Percentiles rank a stretch among this genome's conserved stretches.
phyloP scores from a whole-genome alignment of 2,329 filamentous ascomycete genomes.

The Nemania serpens region DNA sequence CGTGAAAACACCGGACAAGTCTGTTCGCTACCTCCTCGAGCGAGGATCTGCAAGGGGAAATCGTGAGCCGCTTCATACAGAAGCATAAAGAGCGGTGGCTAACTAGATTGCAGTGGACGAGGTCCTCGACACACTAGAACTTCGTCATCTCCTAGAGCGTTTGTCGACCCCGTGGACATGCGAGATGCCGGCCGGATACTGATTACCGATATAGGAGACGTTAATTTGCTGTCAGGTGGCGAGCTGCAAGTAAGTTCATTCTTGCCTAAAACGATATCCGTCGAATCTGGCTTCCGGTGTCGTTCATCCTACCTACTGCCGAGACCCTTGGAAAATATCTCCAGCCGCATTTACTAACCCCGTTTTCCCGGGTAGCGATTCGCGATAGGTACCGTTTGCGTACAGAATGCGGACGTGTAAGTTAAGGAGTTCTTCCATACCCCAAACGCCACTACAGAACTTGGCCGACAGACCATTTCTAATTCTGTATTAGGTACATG shows the following conservation, averaged over 20 bases:
- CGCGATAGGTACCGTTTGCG: constrained; percentile 92
- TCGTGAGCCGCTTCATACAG: constrained; percentile 24
- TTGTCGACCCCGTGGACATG: background rate
- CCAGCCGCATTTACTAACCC: background rate
- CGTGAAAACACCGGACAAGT: constrained; percentile 79
- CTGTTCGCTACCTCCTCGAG: constrained; percentile 78
- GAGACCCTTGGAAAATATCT: background rate
- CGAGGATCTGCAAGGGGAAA: constrained; percentile 78
- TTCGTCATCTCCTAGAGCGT: constrained; percentile 88
- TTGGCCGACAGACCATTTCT: background rate
- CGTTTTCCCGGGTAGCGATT: constrained; percentile 68
- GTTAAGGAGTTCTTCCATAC: background rate
- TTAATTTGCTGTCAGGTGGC: constrained; percentile 89
- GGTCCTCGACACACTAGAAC: constrained; percentile 82
- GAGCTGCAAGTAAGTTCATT: constrained; percentile 65
- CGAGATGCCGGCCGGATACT: background rate
- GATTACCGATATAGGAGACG: constrained; percentile 55
- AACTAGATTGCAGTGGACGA: constrained; percentile 58
- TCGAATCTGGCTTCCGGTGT: background rate
- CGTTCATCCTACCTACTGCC: background rate
- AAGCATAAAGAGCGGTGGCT: background rate
- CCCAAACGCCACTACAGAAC: background rate
- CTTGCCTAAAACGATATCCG: background rate
- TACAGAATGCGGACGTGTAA: constrained; percentile 86
- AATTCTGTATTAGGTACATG: constrained; percentile 70